Conservation (phyloP, 495 filamentous ascomycete species). For the Penicillium bialowiezense region DNA sequence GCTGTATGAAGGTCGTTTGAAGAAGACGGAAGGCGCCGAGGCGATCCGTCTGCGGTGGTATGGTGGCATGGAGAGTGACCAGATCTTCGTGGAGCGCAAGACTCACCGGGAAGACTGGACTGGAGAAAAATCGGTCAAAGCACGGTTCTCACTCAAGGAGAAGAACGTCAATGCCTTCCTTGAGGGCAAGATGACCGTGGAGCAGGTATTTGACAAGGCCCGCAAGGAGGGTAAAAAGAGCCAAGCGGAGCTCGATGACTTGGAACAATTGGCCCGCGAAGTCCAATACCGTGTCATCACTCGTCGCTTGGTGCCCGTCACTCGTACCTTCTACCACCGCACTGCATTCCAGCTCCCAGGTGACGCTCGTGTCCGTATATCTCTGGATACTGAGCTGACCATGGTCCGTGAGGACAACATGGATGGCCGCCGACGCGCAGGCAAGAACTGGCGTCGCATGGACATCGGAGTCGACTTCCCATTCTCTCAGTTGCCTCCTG, state of each 20-base stretch:
- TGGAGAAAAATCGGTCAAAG: slow-evolving; percentile 97
- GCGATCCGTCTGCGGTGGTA: slow-evolving; percentile 97
- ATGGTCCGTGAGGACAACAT: slow-evolving; percentile 95
- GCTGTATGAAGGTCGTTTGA: slow-evolving; percentile 86
- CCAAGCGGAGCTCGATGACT: slow-evolving; percentile 80
- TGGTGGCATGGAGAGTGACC: slow-evolving; percentile 89
- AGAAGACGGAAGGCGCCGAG: slow-evolving; percentile 97
- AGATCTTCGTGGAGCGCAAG: slow-evolving; percentile 96
- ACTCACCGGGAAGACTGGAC: slow-evolving; percentile 99
- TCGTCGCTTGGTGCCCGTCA: slow-evolving; percentile 78
- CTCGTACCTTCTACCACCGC: slow-evolving; percentile 93
- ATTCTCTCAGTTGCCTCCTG: slow-evolving; percentile 81
- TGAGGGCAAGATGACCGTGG: slow-evolving; percentile 74
- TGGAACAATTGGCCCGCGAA: slow-evolving; percentile 86
- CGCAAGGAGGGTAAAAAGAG: slow-evolving; percentile 92
- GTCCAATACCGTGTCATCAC: slow-evolving; percentile 91
- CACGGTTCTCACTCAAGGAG: slow-evolving; percentile 90
- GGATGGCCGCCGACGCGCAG: slow-evolving; percentile 71
- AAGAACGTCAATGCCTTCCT: slow-evolving; percentile 94
- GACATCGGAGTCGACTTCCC: slow-evolving; percentile 97
- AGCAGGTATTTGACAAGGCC: slow-evolving; percentile 88
- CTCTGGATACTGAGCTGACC: slow-evolving; percentile 90
- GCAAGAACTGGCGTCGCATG: slow-evolving; percentile 93
- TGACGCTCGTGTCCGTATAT: slow-evolving; percentile 94
- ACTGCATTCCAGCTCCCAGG: slow-evolving; percentile 97